Evolutionary conservation across 2,329 filamentous ascomycete genomes (phyloP).

Genomic region (Remersonia thermophila): DNA sequence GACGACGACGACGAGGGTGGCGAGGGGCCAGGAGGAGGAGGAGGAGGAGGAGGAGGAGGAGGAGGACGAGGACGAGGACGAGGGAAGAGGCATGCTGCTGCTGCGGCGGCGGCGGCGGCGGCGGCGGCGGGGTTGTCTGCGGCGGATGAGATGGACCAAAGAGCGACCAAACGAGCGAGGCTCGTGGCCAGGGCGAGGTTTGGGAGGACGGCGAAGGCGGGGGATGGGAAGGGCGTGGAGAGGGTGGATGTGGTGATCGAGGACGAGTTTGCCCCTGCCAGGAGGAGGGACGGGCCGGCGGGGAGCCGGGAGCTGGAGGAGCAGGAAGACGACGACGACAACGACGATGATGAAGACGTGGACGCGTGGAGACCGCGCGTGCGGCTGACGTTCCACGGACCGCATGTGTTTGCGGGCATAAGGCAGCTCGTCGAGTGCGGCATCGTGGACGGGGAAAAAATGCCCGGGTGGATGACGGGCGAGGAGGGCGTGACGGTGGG

Average conservation of each 20-base stretch:
- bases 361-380: conserved; percentile 43
- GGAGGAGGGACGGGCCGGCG: conserved; percentile 14
- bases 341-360: conserved; percentile 5
- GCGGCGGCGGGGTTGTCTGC: conserved; percentile 15
- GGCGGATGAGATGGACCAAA: conserved; percentile 21
- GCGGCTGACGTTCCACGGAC: conserved; percentile 57
- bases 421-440: conserved; percentile 66
- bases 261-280: conserved; percentile 37
- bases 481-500: conserved; percentile 70
- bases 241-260: conserved; percentile 47
- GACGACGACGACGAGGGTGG: conserved; percentile 16
- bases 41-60: conserved; percentile 3
- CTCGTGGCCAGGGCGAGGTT: conserved; percentile 57
- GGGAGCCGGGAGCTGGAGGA: conserved; percentile 6
- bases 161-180: conserved; percentile 44
- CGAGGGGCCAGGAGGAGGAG: conserved; percentile 17
- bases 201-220: conserved; percentile 43
- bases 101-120: too few relatives aligned
- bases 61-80: conserved; percentile 9
- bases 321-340: conserved; percentile 18
- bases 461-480: conserved; percentile 87
- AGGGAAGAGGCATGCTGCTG: conserved; percentile 14
- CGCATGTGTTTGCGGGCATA: conserved; percentile 71
- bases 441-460: conserved; percentile 59
- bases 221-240: conserved; percentile 51